Conservation (phyloP, 1,284 basidiomycete species). For the Wallemia hederae region DNA sequence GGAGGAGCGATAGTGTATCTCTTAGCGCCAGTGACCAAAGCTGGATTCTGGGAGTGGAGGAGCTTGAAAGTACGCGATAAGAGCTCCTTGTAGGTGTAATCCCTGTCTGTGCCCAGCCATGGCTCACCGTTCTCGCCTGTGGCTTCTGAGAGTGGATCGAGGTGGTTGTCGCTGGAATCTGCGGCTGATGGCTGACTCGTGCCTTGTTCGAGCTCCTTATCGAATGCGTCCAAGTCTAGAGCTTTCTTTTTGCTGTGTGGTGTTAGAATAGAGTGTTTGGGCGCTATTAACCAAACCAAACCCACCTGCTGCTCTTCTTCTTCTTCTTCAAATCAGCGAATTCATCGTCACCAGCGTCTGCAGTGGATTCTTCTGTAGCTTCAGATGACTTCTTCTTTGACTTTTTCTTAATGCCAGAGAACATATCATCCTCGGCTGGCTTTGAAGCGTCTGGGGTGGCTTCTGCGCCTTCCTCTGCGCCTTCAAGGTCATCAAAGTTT, state of each 20-base stretch:
- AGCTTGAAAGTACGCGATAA: slow-evolving; percentile 73
- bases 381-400: slow-evolving; percentile 20
- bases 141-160: slow-evolving; percentile 7
- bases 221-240: slow-evolving; percentile 38
- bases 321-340: slow-evolving; percentile 21
- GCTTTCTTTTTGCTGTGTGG: slow-evolving; percentile 17
- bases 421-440: slow-evolving; percentile 18
- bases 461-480: background rate
- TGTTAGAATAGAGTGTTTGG: background rate
- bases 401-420: slow-evolving; percentile 24
- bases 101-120: slow-evolving; percentile 74
- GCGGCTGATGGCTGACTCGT: slow-evolving; percentile 7
- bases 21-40: slow-evolving; percentile 62
- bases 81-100: slow-evolving; percentile 86
- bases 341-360: slow-evolving; percentile 12
- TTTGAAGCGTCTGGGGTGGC: slow-evolving; percentile 6
- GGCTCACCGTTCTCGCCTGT: slow-evolving; percentile 34
- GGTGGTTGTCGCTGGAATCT: slow-evolving; percentile 4
- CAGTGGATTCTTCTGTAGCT: slow-evolving; percentile 21
- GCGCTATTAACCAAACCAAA: background rate
- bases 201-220: slow-evolving; percentile 45
- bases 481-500: slow-evolving; percentile 34
- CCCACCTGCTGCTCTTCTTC: slow-evolving; percentile 19
- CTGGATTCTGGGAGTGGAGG: slow-evolving; percentile 77
- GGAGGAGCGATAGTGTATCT: slow-evolving; percentile 96